phyloP scores from a whole-genome alignment of 2,329 filamentous ascomycete species.

The Zarea fungicola region DNA sequence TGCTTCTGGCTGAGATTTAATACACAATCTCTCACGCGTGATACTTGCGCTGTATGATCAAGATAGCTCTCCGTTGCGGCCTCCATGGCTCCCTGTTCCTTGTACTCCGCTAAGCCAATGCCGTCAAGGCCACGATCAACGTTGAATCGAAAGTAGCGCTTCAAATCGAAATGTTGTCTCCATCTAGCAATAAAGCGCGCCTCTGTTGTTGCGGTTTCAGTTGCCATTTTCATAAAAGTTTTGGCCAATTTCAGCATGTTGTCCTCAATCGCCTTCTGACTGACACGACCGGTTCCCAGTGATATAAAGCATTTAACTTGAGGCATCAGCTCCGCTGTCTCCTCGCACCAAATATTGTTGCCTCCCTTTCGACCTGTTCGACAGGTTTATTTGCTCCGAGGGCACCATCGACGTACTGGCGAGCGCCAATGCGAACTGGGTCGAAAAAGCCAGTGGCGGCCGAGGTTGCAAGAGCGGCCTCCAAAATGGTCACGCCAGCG shows the following conservation, averaged over 20 bases:
- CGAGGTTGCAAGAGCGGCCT: slow-evolving; percentile 17
- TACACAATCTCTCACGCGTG: not conserved
- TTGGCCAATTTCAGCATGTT: not conserved
- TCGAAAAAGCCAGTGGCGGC: slow-evolving; percentile 18
- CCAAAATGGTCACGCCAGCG: slow-evolving; percentile 11
- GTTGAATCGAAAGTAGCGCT: slow-evolving; percentile 4
- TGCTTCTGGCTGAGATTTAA: not conserved
- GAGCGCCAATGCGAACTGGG: slow-evolving; percentile 21
- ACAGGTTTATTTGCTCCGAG: slow-evolving; percentile 17
- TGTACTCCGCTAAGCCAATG: not conserved
- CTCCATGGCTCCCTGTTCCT: not conserved
- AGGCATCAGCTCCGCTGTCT: not conserved
- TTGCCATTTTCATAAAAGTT: not conserved
- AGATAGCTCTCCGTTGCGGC: not conserved
- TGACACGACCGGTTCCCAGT: not conserved
- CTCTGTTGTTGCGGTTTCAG: not conserved
- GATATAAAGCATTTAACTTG: slow-evolving; percentile 5
- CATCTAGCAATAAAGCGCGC: not conserved
- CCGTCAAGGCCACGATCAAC: not conserved
- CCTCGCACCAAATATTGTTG: not conserved
- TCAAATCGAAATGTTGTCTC: not conserved
- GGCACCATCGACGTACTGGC: slow-evolving; percentile 25
- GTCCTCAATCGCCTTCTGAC: not conserved
- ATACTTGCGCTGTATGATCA: not conserved
- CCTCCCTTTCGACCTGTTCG: slow-evolving; percentile 2